Evolutionary conservation across 75 land plant species (phyloP).

Genomic region (Cunninghamia lanceolata): DNA sequence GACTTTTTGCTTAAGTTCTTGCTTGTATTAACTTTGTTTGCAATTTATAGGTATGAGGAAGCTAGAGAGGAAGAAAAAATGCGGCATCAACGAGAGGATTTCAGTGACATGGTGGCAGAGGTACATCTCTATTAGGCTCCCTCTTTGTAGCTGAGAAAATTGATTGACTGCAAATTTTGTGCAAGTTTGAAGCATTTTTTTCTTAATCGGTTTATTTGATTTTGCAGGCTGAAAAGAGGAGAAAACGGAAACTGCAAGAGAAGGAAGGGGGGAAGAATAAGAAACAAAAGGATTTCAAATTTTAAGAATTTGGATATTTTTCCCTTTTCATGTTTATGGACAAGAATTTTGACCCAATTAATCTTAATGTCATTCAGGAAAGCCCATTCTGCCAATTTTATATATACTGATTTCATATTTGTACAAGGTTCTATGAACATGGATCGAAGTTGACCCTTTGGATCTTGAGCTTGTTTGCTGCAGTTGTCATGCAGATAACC

Average conservation of each 20-base stretch:
- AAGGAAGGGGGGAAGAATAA: conserved; percentile 76
- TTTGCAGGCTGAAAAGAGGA: conserved; percentile 80
- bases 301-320: conserved; percentile 28
- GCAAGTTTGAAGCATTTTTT: neutral
- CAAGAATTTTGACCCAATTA: neutral
- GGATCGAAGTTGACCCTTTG: neutral
- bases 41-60: conserved; percentile 75
- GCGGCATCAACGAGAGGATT: conserved; percentile 85
- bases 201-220: conserved; percentile 4
- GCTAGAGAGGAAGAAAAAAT: conserved; percentile 91
- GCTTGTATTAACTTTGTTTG: neutral
- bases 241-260: conserved; percentile 92
- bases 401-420: neutral
- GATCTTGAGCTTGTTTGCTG: conserved; percentile 3
- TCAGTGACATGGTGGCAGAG: conserved; percentile 99
- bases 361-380: neutral
- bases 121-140: conserved; percentile 24
- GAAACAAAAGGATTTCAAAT: conserved; percentile 96
- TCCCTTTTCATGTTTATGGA: neutral
- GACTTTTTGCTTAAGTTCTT: neutral
- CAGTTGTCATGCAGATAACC: neutral
- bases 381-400: neutral
- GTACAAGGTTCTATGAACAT: neutral
- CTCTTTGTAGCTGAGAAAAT: neutral
- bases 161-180: neutral